Evolutionary conservation across 2,329 filamentous ascomycete genomes (phyloP).

Genomic region (Penicillium psychrosexuale): DNA sequence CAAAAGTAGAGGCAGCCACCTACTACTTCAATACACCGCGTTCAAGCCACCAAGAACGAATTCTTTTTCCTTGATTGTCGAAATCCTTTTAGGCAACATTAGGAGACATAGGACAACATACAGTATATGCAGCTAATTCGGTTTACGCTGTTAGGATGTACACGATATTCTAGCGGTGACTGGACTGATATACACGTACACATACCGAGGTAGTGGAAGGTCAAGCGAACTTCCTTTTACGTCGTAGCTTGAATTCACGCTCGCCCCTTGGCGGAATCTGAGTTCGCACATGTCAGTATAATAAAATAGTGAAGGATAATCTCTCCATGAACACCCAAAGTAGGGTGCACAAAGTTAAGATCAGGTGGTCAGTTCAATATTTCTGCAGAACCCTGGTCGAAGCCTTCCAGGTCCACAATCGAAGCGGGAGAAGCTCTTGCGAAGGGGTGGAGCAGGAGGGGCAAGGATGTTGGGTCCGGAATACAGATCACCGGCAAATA

Average conservation of each 20-base stretch:
- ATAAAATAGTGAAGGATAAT: background rate
- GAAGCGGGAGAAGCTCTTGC: conserved; percentile 40
- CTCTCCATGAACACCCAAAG: background rate
- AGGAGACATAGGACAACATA: background rate
- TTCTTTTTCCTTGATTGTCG: background rate
- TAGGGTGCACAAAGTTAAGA: conserved; percentile 7
- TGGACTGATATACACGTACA: background rate
- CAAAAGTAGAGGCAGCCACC: background rate
- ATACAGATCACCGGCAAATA: conserved; percentile 4
- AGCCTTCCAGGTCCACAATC: conserved; percentile 35
- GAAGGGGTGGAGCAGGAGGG: conserved; percentile 35
- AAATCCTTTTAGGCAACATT: background rate
- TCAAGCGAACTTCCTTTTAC: conserved; percentile 20
- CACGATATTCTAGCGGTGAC: background rate
- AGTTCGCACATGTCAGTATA: background rate
- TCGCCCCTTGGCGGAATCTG: conserved; percentile 4
- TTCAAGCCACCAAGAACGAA: conserved; percentile 14
- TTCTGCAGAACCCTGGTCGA: conserved; percentile 30
- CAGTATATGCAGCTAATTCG: background rate
- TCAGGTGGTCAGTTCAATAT: conserved; percentile 15
- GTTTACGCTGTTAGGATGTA: background rate
- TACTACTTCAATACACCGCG: conserved; percentile 17
- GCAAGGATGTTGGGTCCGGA: conserved; percentile 17
- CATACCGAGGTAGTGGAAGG: conserved; percentile 20
- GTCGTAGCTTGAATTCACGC: conserved; percentile 14